A percentile compares a stretch with the other conserved stretches of the same genome.
Conservation (phyloP, 1,139 yeast species). For the Zygotorulaspora mrakii region DNA sequence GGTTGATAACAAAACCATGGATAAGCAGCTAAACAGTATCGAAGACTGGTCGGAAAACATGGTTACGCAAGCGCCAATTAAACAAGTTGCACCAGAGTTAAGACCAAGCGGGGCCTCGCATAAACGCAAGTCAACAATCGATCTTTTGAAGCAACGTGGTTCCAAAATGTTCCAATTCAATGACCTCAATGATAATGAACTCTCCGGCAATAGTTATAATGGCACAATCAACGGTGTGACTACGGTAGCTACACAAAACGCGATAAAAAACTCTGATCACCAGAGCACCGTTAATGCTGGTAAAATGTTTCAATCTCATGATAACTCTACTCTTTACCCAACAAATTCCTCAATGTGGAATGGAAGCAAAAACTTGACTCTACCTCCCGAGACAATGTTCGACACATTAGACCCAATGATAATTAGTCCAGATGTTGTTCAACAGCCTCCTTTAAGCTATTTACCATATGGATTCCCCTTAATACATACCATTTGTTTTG, state of each 20-base stretch:
- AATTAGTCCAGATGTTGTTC: conserved; percentile 66
- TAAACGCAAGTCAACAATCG: conserved; percentile 21
- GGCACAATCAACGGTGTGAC: conserved; percentile 32
- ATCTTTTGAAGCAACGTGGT: conserved; percentile 28
- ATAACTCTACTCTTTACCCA: conserved; percentile 13
- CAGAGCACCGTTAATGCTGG: conserved; percentile 10
- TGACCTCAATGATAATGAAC: conserved; percentile 15
- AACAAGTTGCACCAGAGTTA: conserved; percentile 45
- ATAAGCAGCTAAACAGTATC: conserved; percentile 55
- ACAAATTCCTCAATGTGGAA: conserved; percentile 17
- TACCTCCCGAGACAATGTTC: conserved; percentile 24
- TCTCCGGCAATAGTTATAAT: conserved; percentile 8
- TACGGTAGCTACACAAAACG: conserved; percentile 40
- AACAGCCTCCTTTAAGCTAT: conserved; percentile 86
- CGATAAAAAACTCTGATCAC: conserved; percentile 16
- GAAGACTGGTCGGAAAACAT: conserved; percentile 74
- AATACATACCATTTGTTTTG: conserved; percentile 77
- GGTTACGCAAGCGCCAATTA: conserved; percentile 51
- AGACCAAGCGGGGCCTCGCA: conserved; percentile 21
- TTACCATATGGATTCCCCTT: conserved; percentile 88
- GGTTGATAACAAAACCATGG: conserved; percentile 52
- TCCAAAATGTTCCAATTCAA: conserved; percentile 26
- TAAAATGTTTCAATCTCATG: conserved; percentile 9
- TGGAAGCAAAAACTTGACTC: conserved; percentile 8
- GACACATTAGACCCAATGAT: conserved; percentile 63